phyloP scores from a whole-genome alignment of 352 stramenopile species.

The Pythium folliculosum region DNA sequence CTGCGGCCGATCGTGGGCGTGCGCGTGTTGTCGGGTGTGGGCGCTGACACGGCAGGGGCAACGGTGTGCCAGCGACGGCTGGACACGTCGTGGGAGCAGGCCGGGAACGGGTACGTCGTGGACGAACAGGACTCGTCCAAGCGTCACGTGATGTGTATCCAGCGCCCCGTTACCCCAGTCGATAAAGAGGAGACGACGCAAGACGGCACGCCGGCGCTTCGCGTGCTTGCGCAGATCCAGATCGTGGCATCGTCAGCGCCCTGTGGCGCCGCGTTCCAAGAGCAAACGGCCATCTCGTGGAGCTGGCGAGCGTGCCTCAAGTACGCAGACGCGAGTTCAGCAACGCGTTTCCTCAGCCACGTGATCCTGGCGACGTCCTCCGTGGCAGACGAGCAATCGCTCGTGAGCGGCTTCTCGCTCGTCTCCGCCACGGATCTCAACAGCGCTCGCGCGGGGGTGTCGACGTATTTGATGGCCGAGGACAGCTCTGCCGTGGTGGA shows the following conservation, averaged over 20 bases:
- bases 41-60: not conserved
- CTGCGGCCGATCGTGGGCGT: constrained; percentile 19
- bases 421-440: constrained; percentile 3
- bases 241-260: not conserved
- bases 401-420: not conserved
- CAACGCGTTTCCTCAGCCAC: not conserved
- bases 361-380: not conserved
- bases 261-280: not conserved
- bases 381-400: not conserved
- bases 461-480: constrained; percentile 4
- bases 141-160: constrained; percentile 4
- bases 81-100: constrained; percentile 18
- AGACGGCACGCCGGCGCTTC: not conserved
- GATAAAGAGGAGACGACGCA: not conserved
- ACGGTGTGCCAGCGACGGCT: constrained; percentile 2
- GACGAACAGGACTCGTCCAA: not conserved
- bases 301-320: constrained; percentile 3
- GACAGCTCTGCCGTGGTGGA: not conserved
- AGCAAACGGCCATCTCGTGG: not conserved
- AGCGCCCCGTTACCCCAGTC: not conserved
- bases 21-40: not conserved
- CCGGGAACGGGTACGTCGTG: not conserved
- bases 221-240: not conserved
- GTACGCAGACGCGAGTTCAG: not conserved
- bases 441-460: not conserved